phyloP scores from a whole-genome alignment of 2,329 filamentous ascomycete species.

The Fusarium sp. region DNA sequence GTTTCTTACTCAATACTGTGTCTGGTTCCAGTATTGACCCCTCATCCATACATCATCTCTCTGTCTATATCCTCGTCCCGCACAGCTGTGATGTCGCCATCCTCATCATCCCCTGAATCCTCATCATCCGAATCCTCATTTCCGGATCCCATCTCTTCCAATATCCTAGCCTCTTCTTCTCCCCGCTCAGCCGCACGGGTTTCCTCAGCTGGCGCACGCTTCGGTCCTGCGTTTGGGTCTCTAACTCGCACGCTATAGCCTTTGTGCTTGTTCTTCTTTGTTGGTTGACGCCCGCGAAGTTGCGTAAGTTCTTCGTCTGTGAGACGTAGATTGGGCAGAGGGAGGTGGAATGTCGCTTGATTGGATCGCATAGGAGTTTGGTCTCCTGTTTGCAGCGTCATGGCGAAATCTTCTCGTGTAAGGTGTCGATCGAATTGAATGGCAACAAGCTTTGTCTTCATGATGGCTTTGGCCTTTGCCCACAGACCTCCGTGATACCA shows the following conservation, averaged over 20 bases:
- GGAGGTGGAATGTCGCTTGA: conserved; percentile 46
- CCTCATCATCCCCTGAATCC: conserved; percentile 40
- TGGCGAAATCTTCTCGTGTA: conserved; percentile 49
- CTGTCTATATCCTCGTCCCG: conserved; percentile 14
- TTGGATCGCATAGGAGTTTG: conserved; percentile 46
- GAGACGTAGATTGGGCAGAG: conserved; percentile 48
- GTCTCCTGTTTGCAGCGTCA: conserved; percentile 48
- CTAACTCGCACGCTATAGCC: conserved; percentile 48
- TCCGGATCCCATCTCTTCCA: conserved; percentile 39
- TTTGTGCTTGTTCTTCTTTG: conserved; percentile 49
- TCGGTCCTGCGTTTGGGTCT: conserved; percentile 33
- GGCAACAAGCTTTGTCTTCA: conserved; percentile 84
- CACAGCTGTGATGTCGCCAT: conserved; percentile 26
- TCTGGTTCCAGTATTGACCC: not conserved
- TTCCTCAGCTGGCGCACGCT: conserved; percentile 25
- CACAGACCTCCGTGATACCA: conserved; percentile 87
- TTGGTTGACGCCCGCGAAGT: conserved; percentile 47
- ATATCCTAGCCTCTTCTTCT: conserved; percentile 35
- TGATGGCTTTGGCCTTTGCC: conserved; percentile 84
- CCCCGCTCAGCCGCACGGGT: conserved; percentile 31
- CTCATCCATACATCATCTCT: conserved; percentile 16
- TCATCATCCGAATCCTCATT: conserved; percentile 44
- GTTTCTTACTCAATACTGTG: too few species aligned
- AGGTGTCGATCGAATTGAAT: conserved; percentile 67
- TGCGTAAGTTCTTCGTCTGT: conserved; percentile 49